Evolutionary conservation across 495 filamentous ascomycete species (phyloP).

Genomic region (Xylaria cubensis): DNA sequence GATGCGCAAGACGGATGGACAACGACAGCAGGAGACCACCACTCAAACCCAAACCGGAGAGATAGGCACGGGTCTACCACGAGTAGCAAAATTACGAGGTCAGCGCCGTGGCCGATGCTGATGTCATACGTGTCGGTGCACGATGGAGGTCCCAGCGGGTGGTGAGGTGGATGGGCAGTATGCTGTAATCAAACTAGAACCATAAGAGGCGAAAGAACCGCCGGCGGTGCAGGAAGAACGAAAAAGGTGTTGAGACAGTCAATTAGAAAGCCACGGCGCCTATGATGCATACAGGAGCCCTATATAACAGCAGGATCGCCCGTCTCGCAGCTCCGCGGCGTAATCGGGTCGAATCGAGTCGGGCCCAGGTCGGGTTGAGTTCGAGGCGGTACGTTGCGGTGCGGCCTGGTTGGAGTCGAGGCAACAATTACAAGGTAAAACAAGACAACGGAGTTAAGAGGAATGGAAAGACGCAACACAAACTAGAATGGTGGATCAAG

Average conservation of each 20-base stretch:
- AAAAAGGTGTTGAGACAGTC: constrained; percentile 32
- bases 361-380: constrained; percentile 26
- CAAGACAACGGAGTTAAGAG: constrained; percentile 26
- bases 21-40: constrained; percentile 21
- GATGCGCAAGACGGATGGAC: constrained; percentile 22
- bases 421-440: constrained; percentile 25
- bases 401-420: constrained; percentile 27
- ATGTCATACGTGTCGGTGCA: constrained; percentile 39
- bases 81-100: constrained; percentile 37
- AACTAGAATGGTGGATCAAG: constrained; percentile 26
- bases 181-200: constrained; percentile 32
- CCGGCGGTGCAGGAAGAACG: constrained; percentile 45
- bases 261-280: constrained; percentile 40
- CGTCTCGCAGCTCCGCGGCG: constrained; percentile 8
- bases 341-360: constrained; percentile 16
- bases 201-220: constrained; percentile 41
- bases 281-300: constrained; percentile 29
- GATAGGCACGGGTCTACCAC: constrained; percentile 31
- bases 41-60: constrained; percentile 27
- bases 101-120: constrained; percentile 40
- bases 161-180: constrained; percentile 33
- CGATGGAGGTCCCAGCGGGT: constrained; percentile 24
- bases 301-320: constrained; percentile 8
- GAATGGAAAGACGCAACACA: constrained; percentile 32
- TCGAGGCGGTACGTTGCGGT: constrained; percentile 18